phyloP scores from a whole-genome alignment of 2,329 filamentous ascomycete genomes.

The Arachnomyces sp. region DNA sequence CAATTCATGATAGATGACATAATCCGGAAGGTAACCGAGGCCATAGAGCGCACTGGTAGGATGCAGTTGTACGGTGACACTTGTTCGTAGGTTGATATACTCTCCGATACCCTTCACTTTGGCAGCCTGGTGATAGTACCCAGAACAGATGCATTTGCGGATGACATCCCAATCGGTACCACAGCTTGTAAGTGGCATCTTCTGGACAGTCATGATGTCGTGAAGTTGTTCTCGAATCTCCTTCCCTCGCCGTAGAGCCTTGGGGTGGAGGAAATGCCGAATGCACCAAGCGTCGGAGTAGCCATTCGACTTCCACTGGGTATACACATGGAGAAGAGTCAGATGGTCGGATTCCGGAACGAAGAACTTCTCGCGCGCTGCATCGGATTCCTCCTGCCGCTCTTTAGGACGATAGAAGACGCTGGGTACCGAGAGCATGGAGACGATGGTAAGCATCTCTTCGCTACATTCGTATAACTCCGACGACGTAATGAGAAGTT shows the following conservation, averaged over 20 bases:
- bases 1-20: constrained; percentile 95
- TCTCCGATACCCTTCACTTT: constrained; percentile 94
- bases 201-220: constrained; percentile 91
- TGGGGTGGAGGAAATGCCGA: constrained; percentile 90
- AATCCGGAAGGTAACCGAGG: constrained; percentile 86
- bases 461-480: constrained; percentile 88
- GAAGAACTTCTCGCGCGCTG: constrained; percentile 95
- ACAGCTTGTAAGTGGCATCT: constrained; percentile 79
- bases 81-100: constrained; percentile 93
- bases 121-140: constrained; percentile 96
- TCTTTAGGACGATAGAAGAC: constrained; percentile 98
- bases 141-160: constrained; percentile 91
- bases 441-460: constrained; percentile 97
- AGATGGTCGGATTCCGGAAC: constrained; percentile 96
- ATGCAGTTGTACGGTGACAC: constrained; percentile 87
- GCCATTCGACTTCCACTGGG: constrained; percentile 88
- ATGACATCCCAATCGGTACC: constrained; percentile 97
- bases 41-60: constrained; percentile 91
- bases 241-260: constrained; percentile 80
- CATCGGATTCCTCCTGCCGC: constrained; percentile 90
- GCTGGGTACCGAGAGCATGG: constrained; percentile 92
- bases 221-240: constrained; percentile 90
- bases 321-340: constrained; percentile 90
- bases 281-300: constrained; percentile 87
- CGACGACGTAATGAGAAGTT: constrained; percentile 85